Evolutionary conservation across 768 basidiomycete species (phyloP).

Genomic region (Dentipellis sp.): DNA sequence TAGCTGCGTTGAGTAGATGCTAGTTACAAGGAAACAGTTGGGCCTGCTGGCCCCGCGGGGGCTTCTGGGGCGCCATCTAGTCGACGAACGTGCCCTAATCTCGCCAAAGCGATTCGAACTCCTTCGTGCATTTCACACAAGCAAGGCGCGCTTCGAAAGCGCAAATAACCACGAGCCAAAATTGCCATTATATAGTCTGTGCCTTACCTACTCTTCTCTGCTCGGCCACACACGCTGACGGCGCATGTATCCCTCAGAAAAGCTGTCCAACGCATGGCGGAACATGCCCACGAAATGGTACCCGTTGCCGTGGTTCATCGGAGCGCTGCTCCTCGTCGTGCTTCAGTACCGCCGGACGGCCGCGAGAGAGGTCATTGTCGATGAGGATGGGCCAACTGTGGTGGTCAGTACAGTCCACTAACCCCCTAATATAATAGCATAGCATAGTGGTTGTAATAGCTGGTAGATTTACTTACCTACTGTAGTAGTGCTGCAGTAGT

Average conservation of each 20-base stretch:
- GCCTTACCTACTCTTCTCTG: slow-evolving; percentile 1
- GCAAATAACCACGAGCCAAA: not conserved
- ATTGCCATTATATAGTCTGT: slow-evolving; percentile 46
- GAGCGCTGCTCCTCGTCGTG: slow-evolving; percentile 76
- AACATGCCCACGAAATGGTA: slow-evolving; percentile 93
- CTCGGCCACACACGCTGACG: not conserved
- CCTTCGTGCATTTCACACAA: not conserved
- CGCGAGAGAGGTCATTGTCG: slow-evolving; percentile 59
- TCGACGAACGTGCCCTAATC: not conserved
- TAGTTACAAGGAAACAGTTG: not conserved
- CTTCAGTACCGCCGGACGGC: slow-evolving; percentile 57
- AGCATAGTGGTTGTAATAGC: too few relatives aligned
- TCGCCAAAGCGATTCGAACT: not conserved
- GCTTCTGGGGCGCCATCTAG: not conserved
- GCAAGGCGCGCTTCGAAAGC: not conserved
- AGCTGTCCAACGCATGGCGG: slow-evolving; percentile 69
- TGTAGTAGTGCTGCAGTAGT: too few relatives aligned
- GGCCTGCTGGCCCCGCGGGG: not conserved
- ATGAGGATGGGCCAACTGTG: slow-evolving; percentile 82
- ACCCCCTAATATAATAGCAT: too few relatives aligned
- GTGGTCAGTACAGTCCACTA: too few relatives aligned
- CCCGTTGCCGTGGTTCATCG: slow-evolving; percentile 84
- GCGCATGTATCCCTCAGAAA: slow-evolving; percentile 31
- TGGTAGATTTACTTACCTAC: too few relatives aligned
- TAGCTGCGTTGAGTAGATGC: not conserved